Evolutionary conservation across 1,139 yeast genomes (phyloP).

Genomic region (Kurtzmaniella natalensis): DNA sequence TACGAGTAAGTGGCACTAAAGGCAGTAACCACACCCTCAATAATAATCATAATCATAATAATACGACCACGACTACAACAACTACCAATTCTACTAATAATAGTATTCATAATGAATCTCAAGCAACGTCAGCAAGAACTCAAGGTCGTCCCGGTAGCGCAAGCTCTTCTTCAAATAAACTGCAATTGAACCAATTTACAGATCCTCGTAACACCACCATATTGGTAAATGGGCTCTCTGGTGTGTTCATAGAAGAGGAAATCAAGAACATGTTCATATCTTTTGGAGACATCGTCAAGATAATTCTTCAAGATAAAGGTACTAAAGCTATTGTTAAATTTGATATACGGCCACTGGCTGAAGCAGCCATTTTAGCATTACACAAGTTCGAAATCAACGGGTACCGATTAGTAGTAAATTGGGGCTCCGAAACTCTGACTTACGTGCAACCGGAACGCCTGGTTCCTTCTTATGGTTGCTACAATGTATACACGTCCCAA

Average conservation of each 20-base stretch:
- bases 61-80: too few relatives aligned
- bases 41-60: background rate
- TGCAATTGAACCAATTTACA: conserved; percentile 16
- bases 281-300: conserved; percentile 31
- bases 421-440: conserved; percentile 23
- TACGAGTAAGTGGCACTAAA: conserved; percentile 47
- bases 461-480: background rate
- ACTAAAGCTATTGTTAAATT: background rate
- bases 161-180: background rate
- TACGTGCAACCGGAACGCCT: conserved; percentile 5
- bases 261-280: conserved; percentile 23
- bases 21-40: background rate
- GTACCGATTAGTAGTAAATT: conserved; percentile 25
- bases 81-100: conserved; percentile 8
- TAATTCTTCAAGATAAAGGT: background rate
- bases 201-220: conserved; percentile 36
- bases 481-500: background rate
- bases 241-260: conserved; percentile 27
- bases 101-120: background rate
- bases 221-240: conserved; percentile 25
- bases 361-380: conserved; percentile 29
- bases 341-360: conserved; percentile 30
- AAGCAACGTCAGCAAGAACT: background rate
- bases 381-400: conserved; percentile 30
- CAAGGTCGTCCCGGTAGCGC: background rate